Conservation (phyloP, 1,139 yeast species). For the Pichiaceae sp. region DNA sequence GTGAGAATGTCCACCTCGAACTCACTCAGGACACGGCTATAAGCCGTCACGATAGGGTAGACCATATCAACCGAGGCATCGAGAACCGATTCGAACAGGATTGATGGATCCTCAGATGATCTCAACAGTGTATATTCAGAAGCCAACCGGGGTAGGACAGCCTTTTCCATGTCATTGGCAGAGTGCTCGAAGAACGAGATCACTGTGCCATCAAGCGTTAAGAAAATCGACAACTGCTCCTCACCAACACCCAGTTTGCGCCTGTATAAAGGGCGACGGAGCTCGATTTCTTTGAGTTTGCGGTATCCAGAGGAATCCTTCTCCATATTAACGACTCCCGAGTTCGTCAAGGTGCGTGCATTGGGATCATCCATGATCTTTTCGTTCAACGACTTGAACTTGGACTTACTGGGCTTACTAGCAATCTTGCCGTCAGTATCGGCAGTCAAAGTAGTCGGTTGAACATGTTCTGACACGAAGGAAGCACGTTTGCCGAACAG, state of each 20-base stretch:
- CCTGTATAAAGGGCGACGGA: slow-evolving; percentile 35
- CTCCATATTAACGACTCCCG: slow-evolving; percentile 10
- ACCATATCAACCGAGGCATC: slow-evolving; percentile 50
- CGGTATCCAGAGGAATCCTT: slow-evolving; percentile 14
- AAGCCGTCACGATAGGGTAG: slow-evolving; percentile 51
- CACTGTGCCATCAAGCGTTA: slow-evolving; percentile 34
- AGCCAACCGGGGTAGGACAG: slow-evolving; percentile 37
- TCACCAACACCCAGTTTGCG: slow-evolving; percentile 40
- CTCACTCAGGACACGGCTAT: slow-evolving; percentile 37
- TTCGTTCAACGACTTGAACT: slow-evolving; percentile 2
- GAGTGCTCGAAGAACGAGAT: slow-evolving; percentile 48
- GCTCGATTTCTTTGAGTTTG: slow-evolving; percentile 30
- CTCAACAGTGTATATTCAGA: slow-evolving; percentile 37
- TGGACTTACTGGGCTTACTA: background rate
- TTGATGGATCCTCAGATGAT: slow-evolving; percentile 40
- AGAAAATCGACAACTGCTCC: slow-evolving; percentile 44
- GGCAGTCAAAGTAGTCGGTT: background rate
- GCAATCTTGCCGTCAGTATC: background rate
- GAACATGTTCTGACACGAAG: background rate
- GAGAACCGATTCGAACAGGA: slow-evolving; percentile 42
- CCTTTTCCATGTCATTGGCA: slow-evolving; percentile 40
- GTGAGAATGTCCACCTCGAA: slow-evolving; percentile 41
- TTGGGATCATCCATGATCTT: slow-evolving; percentile 2
- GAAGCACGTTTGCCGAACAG: background rate
- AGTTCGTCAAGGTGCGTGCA: slow-evolving; percentile 24